Percentiles rank a stretch among this genome's conserved stretches.
These are phyloP conservation scores for Astrothelium subdiscretum DNA, from an alignment of 495 filamentous ascomycete species.

Conservation along the genomic window DNA sequence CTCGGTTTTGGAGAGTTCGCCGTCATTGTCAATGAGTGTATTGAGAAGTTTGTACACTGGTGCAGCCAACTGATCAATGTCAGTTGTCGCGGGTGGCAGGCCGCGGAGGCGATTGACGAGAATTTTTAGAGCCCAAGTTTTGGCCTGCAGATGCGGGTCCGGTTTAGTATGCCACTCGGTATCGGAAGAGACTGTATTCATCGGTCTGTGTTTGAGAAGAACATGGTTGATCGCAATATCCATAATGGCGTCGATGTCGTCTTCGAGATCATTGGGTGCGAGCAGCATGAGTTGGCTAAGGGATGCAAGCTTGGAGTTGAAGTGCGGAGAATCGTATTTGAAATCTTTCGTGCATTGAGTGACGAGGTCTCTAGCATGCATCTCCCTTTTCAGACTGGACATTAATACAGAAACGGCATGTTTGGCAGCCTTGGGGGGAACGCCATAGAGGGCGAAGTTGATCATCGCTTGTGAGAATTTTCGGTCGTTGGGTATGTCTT, in stretches of 20 bases:
- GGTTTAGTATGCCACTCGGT: constrained; percentile 56
- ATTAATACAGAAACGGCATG: constrained; percentile 86
- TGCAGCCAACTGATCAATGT: constrained; percentile 50
- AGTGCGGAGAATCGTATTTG: constrained; percentile 60
- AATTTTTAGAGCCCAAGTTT: constrained; percentile 78
- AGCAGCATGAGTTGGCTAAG: constrained; percentile 75
- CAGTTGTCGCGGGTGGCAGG: constrained; percentile 40
- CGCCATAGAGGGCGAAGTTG: constrained; percentile 68
- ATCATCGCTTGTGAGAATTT: constrained; percentile 73
- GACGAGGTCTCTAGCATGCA: constrained; percentile 75
- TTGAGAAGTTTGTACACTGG: constrained; percentile 69
- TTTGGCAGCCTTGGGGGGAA: constrained; percentile 75
- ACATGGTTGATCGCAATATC: constrained; percentile 67
- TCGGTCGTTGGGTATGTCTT: constrained; percentile 73
- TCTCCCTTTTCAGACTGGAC: constrained; percentile 68
- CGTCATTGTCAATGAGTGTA: constrained; percentile 57
- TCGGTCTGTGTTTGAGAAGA: constrained; percentile 51
- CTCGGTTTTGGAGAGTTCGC: constrained; percentile 64
- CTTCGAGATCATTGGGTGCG: constrained; percentile 57
- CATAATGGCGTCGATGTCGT: constrained; percentile 62
- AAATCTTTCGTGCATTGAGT: constrained; percentile 63
- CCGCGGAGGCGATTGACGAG: constrained; percentile 78
- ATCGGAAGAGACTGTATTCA: constrained; percentile 33
- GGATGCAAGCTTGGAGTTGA: constrained; percentile 73
- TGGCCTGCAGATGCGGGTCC: constrained; percentile 73